Conservation (phyloP, 2,329 filamentous ascomycete genomes). For the Diplocarpon mali region DNA sequence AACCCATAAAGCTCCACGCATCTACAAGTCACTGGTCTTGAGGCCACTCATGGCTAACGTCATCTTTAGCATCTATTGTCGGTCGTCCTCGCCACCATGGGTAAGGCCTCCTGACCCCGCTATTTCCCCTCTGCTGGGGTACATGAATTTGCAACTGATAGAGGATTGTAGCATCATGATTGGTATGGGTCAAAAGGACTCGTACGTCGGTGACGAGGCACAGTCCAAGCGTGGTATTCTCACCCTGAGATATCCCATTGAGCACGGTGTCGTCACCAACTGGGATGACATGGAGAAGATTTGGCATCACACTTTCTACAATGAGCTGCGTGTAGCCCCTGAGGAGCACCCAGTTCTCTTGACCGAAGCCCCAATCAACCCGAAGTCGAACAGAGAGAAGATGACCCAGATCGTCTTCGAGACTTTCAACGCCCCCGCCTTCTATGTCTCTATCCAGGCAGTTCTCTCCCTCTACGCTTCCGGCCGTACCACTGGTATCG, state of each 20-base stretch:
- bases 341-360: constrained; percentile 99
- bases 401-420: constrained; percentile 99
- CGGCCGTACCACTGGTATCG: constrained; percentile 99
- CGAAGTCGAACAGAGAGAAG: constrained; percentile 99
- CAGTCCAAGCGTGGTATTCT: constrained; percentile 99
- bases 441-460: constrained; percentile 99
- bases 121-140: constrained; percentile 13
- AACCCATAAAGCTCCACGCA: not conserved
- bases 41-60: constrained; percentile 12
- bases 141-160: constrained; percentile 22
- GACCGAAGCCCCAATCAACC: constrained; percentile 99
- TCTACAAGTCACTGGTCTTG: not conserved
- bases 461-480: constrained; percentile 98
- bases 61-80: constrained; percentile 80
- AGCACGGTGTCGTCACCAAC: constrained; percentile 99
- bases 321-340: constrained; percentile 98
- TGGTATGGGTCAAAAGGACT: constrained; percentile 99
- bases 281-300: constrained; percentile 99
- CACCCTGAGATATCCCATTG: constrained; percentile 97
- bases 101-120: constrained; percentile 47
- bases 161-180: constrained; percentile 82
- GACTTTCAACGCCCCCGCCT: constrained; percentile 99
- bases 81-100: constrained; percentile 99
- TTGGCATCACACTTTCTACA: constrained; percentile 99
- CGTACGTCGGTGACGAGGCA: constrained; percentile 99